phyloP scores from a whole-genome alignment of 2,329 filamentous ascomycete genomes.

The Byssochlamys sp. region DNA sequence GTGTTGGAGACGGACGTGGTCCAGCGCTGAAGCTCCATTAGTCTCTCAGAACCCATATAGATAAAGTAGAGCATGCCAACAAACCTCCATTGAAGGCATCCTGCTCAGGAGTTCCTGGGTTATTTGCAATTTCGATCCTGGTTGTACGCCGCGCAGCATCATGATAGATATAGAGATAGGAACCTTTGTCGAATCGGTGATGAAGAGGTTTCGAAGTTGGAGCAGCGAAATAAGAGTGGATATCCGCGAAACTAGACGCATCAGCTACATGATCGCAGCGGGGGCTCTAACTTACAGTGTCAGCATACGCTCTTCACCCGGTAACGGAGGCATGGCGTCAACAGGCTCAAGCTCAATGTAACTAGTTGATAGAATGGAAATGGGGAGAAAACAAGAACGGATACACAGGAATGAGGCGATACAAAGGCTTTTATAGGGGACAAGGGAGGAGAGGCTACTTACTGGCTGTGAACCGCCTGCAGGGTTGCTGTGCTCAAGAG shows the following conservation, averaged over 20 bases:
- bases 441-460: conserved; percentile 6
- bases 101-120: conserved; percentile 53
- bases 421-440: conserved; percentile 1
- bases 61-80: conserved; percentile 13
- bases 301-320: conserved; percentile 38
- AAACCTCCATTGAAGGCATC: conserved; percentile 54
- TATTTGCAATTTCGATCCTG: conserved; percentile 55
- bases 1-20: conserved; percentile 44
- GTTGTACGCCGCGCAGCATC: conserved; percentile 44
- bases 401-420: conserved; percentile 1
- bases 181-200: conserved; percentile 56
- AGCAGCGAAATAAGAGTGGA: conserved; percentile 54
- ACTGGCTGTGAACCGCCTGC: conserved; percentile 6
- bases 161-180: conserved; percentile 57
- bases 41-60: background rate
- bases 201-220: conserved; percentile 47
- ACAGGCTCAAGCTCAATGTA: conserved; percentile 2
- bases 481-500: conserved; percentile 9
- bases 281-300: conserved; percentile 34
- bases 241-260: conserved; percentile 48
- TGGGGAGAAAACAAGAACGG: background rate
- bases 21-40: conserved; percentile 34
- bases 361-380: conserved; percentile 1
- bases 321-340: conserved; percentile 35
- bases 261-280: conserved; percentile 1